Base-by-base conservation (phyloP, 768 basidiomycete genomes). In the Trametes gibbosa region DNA sequence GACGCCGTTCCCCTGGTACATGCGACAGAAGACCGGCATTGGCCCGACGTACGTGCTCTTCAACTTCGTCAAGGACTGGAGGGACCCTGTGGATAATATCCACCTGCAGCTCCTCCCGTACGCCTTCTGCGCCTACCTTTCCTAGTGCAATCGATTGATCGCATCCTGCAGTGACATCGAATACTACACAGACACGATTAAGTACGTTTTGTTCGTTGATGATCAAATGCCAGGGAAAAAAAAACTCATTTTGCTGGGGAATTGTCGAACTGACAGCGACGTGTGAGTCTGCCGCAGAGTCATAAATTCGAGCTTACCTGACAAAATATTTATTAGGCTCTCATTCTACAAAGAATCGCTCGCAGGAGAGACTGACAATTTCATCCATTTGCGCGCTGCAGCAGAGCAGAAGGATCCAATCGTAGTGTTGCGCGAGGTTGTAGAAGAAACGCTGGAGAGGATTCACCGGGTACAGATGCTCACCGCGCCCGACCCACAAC, bases 91-190 rank as follows among this genome's bases (percentile, higher is more conserved):
- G 10, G 23, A 76, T 17, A 58, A 58, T n/a, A 51, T 65, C 7
- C 77, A 75, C 45, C 67, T 73, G 16, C 77, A 77, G 58, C 70
- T 70, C 19, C 59, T 79, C 39, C 77, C 76, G 67, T 66, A 35
- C 56, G 65, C 53, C 6, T 39, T 14, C 10, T 14, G 37, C 37
- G 3, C 37, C 37, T 39, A 14, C 37, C 7, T 14, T 39, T 39
- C 37, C 16, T 13, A 8, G 10, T 14, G 13, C 37, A 8, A 17
- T 14, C 6, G 16, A 39, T 39, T 32, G 29, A 32, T 32, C 29
- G 10, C 10, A 32, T 39, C 23, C 23, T 35, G 1, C 43, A 58
- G 57, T 5, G 50, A 52, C 6, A 52, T 58, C n/a, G 50, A 58
- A 13, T 19, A n/a, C 2, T 45, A 17, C 5, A 47, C 50, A 10